Percentiles rank a stretch among this genome's conserved stretches.
phyloP scores from a whole-genome alignment of 2,329 filamentous ascomycete species.

The Grosmannia clavigera region DNA sequence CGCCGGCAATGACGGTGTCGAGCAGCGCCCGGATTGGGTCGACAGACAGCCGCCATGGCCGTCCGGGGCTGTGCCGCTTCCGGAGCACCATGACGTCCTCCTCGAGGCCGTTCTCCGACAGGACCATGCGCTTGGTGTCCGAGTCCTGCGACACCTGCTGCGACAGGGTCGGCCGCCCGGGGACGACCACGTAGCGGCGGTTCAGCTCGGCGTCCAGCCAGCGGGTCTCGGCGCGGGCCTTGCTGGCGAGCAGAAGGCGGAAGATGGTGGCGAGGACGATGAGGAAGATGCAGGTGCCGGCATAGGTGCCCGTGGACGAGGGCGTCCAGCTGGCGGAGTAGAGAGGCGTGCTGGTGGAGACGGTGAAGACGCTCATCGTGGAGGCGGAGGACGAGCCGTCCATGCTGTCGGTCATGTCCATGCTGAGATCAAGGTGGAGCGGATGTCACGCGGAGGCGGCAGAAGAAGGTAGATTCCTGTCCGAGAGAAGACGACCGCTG shows the following conservation, averaged over 20 bases:
- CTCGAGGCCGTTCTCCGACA: constrained; percentile 64
- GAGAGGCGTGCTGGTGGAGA: constrained; percentile 33
- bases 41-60: constrained; percentile 72
- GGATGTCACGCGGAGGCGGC: not conserved
- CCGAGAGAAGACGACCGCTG: not conserved
- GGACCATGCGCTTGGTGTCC: constrained; percentile 49
- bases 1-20: constrained; percentile 59
- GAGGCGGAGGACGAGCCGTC: constrained; percentile 2
- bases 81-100: constrained; percentile 67
- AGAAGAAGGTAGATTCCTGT: not conserved
- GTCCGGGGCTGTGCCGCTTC: constrained; percentile 34
- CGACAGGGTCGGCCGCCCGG: constrained; percentile 46
- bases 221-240: constrained; percentile 45
- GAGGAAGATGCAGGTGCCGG: constrained; percentile 84
- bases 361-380: constrained; percentile 42
- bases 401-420: constrained; percentile 6
- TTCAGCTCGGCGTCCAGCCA: constrained; percentile 63
- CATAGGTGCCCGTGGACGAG: constrained; percentile 55
- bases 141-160: constrained; percentile 47
- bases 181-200: constrained; percentile 65
- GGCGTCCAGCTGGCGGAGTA: constrained; percentile 65
- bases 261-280: constrained; percentile 60
- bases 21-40: constrained; percentile 63
- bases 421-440: not conserved
- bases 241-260: constrained; percentile 60